These are phyloP conservation scores for Parachaetomium inaequale DNA, from an alignment of 495 filamentous ascomycete genomes.

Conservation along the genomic window DNA sequence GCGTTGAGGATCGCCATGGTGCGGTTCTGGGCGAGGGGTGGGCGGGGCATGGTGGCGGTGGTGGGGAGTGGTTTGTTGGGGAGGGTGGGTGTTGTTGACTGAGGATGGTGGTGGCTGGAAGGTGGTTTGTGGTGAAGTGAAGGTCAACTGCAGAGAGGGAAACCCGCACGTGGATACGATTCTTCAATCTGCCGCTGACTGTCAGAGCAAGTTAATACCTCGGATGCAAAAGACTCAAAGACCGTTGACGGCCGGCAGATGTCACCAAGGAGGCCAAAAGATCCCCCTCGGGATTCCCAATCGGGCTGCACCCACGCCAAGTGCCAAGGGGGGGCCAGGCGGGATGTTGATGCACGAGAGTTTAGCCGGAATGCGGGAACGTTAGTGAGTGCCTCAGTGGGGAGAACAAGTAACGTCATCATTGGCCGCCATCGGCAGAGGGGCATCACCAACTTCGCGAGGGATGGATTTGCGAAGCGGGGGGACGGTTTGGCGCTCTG, in stretches of 20 bases:
- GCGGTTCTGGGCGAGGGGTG: slow-evolving; percentile 54
- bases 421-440: slow-evolving; percentile 22
- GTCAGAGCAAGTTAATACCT: not conserved
- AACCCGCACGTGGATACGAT: not conserved
- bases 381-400: slow-evolving; percentile 8
- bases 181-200: not conserved
- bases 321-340: slow-evolving; percentile 24
- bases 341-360: slow-evolving; percentile 10
- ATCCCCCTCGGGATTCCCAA: slow-evolving; percentile 26
- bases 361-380: slow-evolving; percentile 29
- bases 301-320: slow-evolving; percentile 13
- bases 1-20: slow-evolving; percentile 65
- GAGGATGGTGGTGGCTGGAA: slow-evolving; percentile 9
- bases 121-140: not conserved
- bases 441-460: slow-evolving; percentile 12
- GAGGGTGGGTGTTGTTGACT: not conserved
- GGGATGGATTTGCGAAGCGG: not conserved
- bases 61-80: slow-evolving; percentile 19
- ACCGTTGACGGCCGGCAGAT: not conserved
- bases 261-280: not conserved
- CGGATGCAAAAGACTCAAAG: not conserved
- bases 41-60: slow-evolving; percentile 46
- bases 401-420: slow-evolving; percentile 20
- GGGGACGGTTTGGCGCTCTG: not conserved
- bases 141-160: not conserved